A percentile compares a stretch with the other conserved stretches of the same genome.
These are phyloP conservation scores for Paramecium bursaria DNA, from an alignment of 73 alveolate species.

Conservation along the genomic window DNA sequence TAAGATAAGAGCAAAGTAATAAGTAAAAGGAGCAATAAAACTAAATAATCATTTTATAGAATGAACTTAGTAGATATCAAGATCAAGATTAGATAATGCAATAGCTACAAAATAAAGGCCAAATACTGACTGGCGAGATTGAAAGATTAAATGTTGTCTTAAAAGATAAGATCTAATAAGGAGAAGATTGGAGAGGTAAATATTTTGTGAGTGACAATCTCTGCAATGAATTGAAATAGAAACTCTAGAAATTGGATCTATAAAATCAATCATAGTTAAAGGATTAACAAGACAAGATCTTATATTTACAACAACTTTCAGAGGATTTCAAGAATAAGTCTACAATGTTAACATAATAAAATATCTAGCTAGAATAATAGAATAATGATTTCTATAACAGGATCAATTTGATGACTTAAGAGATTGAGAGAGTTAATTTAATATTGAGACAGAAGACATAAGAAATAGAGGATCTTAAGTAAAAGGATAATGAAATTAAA, in stretches of 20 bases:
- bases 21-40: not conserved
- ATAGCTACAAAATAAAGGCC: slow-evolving; percentile 12
- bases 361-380: not conserved
- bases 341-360: not conserved
- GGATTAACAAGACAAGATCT: too few relatives aligned
- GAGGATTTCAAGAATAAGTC: slow-evolving; percentile 32
- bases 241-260: too few relatives aligned
- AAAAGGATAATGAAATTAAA: not conserved
- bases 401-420: not conserved
- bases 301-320: too few relatives aligned
- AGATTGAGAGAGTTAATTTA: slow-evolving; percentile 35
- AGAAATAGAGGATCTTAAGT: slow-evolving; percentile 33
- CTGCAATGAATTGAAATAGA: too few relatives aligned
- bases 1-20: slow-evolving; percentile 9
- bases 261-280: too few relatives aligned
- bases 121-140: not conserved
- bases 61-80: slow-evolving; percentile 45
- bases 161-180: not conserved
- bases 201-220: too few relatives aligned
- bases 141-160: slow-evolving; percentile 14
- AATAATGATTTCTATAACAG: slow-evolving; percentile 10
- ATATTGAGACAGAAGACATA: slow-evolving; percentile 21
- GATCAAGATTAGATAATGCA: slow-evolving; percentile 48
- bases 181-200: slow-evolving; percentile 47
- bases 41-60: slow-evolving; percentile 6